Percentiles rank a stretch among this genome's conserved stretches.
Conservation (phyloP, 208 protist genomes). For the Trypanosoma theileri region DNA sequence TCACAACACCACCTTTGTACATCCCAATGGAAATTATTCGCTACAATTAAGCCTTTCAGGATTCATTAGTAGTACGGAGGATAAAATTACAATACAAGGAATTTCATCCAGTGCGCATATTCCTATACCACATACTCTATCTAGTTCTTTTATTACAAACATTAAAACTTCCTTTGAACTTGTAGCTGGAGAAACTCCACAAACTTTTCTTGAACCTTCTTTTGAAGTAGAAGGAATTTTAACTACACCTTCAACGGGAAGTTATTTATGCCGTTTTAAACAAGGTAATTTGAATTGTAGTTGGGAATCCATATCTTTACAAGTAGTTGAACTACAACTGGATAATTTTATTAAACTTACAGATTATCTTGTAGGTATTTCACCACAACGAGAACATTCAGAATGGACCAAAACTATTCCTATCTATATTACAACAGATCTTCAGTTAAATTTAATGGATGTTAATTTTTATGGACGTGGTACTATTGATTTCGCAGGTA, state of each 20-base stretch:
- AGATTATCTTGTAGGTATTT: constrained; percentile 13
- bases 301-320: constrained; percentile 20
- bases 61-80: constrained; percentile 14
- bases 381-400: neutral
- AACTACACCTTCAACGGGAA: constrained; percentile 11
- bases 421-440: constrained; percentile 18
- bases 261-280: constrained; percentile 22
- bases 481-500: constrained; percentile 18
- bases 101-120: constrained; percentile 17
- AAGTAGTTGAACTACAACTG: constrained; percentile 22
- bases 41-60: constrained; percentile 22
- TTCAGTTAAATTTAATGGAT: constrained; percentile 6
- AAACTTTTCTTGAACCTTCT: constrained; percentile 21
- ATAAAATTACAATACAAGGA: constrained; percentile 17
- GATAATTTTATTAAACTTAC: constrained; percentile 23
- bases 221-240: constrained; percentile 19
- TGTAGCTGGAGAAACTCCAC: constrained; percentile 9
- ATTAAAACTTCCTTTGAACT: constrained; percentile 23
- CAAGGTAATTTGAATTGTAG: constrained; percentile 1
- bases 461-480: constrained; percentile 15
- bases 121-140: neutral
- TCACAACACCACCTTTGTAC: constrained; percentile 14
- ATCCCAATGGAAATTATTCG: neutral
- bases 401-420: constrained; percentile 20
- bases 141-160: constrained; percentile 24